These are phyloP conservation scores for Bassia scoparia DNA, from an alignment of 148 eudicot genomes.

Conservation along the genomic window DNA sequence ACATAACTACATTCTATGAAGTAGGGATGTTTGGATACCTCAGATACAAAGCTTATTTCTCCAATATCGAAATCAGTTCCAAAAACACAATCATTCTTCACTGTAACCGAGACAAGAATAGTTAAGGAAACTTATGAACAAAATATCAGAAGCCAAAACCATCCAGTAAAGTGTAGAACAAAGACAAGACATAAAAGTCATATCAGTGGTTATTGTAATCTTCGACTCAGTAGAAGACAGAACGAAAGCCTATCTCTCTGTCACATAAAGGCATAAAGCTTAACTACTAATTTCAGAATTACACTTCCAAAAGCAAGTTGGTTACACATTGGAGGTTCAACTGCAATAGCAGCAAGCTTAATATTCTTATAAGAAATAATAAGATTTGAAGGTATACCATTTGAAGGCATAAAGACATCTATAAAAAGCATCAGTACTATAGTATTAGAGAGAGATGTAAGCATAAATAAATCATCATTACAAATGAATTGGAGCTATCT, in stretches of 20 bases:
- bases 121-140: neutral
- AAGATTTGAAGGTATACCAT: neutral
- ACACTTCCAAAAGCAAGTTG: neutral
- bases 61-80: slow-evolving; percentile 75
- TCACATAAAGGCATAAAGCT: neutral
- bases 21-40: slow-evolving; percentile 39
- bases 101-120: slow-evolving; percentile 38
- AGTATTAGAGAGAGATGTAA: neutral
- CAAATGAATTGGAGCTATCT: neutral
- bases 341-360: neutral
- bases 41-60: slow-evolving; percentile 75
- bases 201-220: no score
- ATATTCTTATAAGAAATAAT: neutral
- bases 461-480: neutral
- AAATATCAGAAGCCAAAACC: neutral
- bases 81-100: slow-evolving; percentile 94
- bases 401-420: neutral
- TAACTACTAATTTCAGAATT: no score
- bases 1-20: neutral
- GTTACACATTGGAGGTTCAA: neutral
- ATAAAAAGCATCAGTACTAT: neutral
- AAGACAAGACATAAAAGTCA: neutral
- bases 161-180: neutral
- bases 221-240: no score
- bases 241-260: neutral